Base-by-base conservation (phyloP, 805 yeast species). In the Myxozyma kluyveri region DNA sequence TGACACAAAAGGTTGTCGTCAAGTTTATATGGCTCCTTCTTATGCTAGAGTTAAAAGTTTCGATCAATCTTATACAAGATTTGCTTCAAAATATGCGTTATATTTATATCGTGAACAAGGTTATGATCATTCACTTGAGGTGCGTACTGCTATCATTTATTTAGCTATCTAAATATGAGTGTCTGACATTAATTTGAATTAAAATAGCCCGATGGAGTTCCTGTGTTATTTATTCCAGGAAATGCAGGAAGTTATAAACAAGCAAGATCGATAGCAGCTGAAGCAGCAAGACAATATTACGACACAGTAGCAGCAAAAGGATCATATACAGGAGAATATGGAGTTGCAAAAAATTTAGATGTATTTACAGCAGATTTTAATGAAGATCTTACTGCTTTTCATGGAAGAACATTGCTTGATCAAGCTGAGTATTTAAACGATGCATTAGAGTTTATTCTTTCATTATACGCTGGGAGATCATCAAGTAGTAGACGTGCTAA, bases 241-340 rank as follows among this genome's bases (percentile, higher is more conserved):
- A 93, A 95, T 65, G 99, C 99, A 0, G 99, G 99, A 1, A 84
- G 95, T 50, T 89, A 81, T 67, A 79, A 81, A 59, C 99, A 93
- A 68, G 95, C 80, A 7, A 74, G 99, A 47, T 87, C 96, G 1
- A 78, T 91, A n/a, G 98, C 97, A 0, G 82, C 97, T 1, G 85
- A 84, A 59, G 73, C 86, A 22, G 77, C 96, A 1, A 74, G 75
- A 38, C 61, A 78, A 2, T 83, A 72, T 60, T 76, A 72, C 57
- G 76, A 76, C 2, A 67, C 64, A 47, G 40, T 65, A 14, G 42
- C 58, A 56, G 33, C 54, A 49, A 63, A 66, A 36, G 53, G 61
- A 35, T n/a, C 44, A 26, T 22, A 53, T 31, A 47, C 52, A 3
- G 44, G 52, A 63, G 42, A 67, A 66, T 14, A 9, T 14, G 33